Base-by-base conservation (phyloP, 1,284 basidiomycete species). In the Heterobasidion occidentale region DNA sequence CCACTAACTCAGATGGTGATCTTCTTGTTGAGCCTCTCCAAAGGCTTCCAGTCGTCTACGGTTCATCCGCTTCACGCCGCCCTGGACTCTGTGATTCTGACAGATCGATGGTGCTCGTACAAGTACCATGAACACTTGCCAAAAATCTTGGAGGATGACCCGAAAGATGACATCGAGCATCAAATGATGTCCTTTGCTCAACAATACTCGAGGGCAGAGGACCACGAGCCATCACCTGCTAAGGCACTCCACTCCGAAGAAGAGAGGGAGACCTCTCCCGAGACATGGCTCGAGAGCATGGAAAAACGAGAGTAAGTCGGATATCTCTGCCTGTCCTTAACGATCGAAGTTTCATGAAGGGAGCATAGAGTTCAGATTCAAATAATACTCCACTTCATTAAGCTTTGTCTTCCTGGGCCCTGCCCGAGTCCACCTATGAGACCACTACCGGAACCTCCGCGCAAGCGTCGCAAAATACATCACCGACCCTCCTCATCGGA, bases 131-230 rank as follows among this genome's bases (percentile, higher is more conserved):
- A 71, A 0, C 83, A 27, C 73, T 90, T 1, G 75, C 79, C 0
- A 73, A 76, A 56, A 77, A 86, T n/a, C 73, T 88, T 3, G 47
- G 38, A 14, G 42, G 19, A n/a, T 20, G 9, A 36, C 9, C n/a
- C 46, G 27, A n/a, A 12, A n/a, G 34, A 53, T 35, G 84, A 83
- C 58, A 69, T 77, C 44, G 87, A 90, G 60, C 84, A 86, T 57
- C 75, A 74, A 3, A 82, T 87, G 76, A 85, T 90, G 84, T 88
- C 83, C 83, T 88, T 79, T 59, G 77, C 80, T 0, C 68, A 84
- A 33, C 53, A 57, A n/a, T 56, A 55, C 36, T 45, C 8, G 4
- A n/a, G 19, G 1, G 7, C 33, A 7, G 38, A 53, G 27, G 27
- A 3, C 3, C 27, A 27, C 27, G 27, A 27, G 27, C 27, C 27